Base-by-base conservation (phyloP, 176 grass and related monocot species). In the Oropetium thomaeum region DNA sequence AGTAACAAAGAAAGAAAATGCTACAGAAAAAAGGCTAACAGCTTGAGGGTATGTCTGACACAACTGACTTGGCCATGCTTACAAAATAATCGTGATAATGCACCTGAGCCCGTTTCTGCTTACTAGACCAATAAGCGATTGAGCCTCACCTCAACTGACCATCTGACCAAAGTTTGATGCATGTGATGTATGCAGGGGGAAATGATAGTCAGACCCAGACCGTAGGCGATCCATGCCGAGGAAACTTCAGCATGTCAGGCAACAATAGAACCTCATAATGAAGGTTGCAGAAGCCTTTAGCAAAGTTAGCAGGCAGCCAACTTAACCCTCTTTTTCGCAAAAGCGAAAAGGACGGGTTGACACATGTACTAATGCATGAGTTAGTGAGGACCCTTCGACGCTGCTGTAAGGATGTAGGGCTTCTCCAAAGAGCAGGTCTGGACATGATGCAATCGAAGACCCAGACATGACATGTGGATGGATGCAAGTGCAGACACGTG, bases 281-380 rank as follows among this genome's bases (percentile, higher is more conserved):
- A 75, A 84, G 64, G 76, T 75, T 63, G 64, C 74, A 79, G 86
- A 79, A 75, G 70, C 70, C 64, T 40, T 84, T 65, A 62, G 81
- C 71, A 65, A 69, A 88, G 81, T 88, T 88, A 88, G 86, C 76
- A 76, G 70, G 76, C 25, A 39, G 86, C 86, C 81, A 84, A 84
- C 81, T 88, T 84, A 84, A 84, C 86, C 86, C 70, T 84, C 76
- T 57, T 79, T 79, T 84, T 19, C 57, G 1, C 75, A 14, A 19
- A 75, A 16, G 81, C 74, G 76, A 73, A 63, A 75, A 80, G 76
- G 63, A 55, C 7, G 55, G 81, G 81, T 53, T 84, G 81, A 88
- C 81, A 75, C 75, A 83, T 82, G 79, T 90, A 86, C 79, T 79
- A 83, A 86, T 83, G 79, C 83, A 86, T 79, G 67, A 89, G 83